Conservation (phyloP, 1,284 basidiomycete genomes). For the Inonotus obliquus region DNA sequence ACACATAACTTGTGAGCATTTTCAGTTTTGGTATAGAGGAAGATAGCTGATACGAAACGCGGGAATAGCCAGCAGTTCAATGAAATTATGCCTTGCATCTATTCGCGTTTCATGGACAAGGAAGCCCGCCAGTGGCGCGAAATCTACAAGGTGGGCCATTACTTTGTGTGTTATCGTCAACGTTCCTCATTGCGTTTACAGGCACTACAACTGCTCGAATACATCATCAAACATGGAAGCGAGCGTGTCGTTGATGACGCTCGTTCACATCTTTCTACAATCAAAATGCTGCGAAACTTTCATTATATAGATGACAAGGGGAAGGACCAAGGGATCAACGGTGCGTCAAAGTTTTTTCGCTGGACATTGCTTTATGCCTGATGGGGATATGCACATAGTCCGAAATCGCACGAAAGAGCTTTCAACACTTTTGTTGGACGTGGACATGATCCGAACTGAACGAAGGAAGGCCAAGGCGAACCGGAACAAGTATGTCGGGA, state of each 20-base stretch:
- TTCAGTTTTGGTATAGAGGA: background rate
- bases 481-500: slow-evolving; percentile 86
- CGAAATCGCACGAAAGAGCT: slow-evolving; percentile 93
- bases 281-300: slow-evolving; percentile 98
- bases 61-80: slow-evolving; percentile 88
- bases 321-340: slow-evolving; percentile 98
- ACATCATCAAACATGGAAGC: slow-evolving; percentile 96
- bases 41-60: background rate
- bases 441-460: slow-evolving; percentile 87
- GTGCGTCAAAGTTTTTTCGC: too few species aligned
- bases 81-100: slow-evolving; percentile 99
- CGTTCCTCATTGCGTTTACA: slow-evolving; percentile 27
- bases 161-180: slow-evolving; percentile 16
- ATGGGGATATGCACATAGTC: too few species aligned
- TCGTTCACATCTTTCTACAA: slow-evolving; percentile 87
- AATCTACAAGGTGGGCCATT: slow-evolving; percentile 99
- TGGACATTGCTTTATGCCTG: too few species aligned
- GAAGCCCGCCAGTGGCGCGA: slow-evolving; percentile 98
- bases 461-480: slow-evolving; percentile 93
- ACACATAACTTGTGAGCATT: slow-evolving; percentile 86
- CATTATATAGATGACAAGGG: slow-evolving; percentile 99
- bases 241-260: slow-evolving; percentile 98
- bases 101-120: slow-evolving; percentile 93
- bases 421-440: slow-evolving; percentile 83
- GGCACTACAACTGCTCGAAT: slow-evolving; percentile 93